A percentile compares a stretch with the other conserved stretches of the same genome.
Evolutionary conservation across 2,329 filamentous ascomycete species (phyloP).

Genomic region (Pseudogymnoascus pannorum): DNA sequence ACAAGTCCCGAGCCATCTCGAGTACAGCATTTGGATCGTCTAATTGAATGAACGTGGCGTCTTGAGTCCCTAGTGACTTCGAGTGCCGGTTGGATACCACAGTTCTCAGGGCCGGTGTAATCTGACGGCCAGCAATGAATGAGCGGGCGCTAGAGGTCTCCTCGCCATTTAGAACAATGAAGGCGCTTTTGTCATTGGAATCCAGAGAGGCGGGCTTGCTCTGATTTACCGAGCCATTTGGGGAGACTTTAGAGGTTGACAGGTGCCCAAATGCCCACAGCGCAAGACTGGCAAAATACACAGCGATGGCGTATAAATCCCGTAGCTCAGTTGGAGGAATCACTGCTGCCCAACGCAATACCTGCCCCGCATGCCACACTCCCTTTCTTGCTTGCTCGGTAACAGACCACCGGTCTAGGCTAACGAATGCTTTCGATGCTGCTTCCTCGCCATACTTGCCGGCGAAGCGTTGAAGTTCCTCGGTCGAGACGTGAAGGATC

Average conservation of each 20-base stretch:
- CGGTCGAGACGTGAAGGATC: constrained; percentile 13
- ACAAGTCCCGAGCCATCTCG: constrained; percentile 48
- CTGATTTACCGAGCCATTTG: constrained; percentile 24
- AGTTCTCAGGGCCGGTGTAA: constrained; percentile 40
- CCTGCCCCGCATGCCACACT: constrained; percentile 20
- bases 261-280: constrained; percentile 65
- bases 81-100: constrained; percentile 11
- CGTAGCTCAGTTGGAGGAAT: not conserved
- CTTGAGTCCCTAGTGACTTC: constrained; percentile 11
- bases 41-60: constrained; percentile 36
- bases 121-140: constrained; percentile 50
- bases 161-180: constrained; percentile 48
- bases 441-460: constrained; percentile 18
- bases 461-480: constrained; percentile 17
- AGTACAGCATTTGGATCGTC: constrained; percentile 53
- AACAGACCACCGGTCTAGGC: constrained; percentile 11
- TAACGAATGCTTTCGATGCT: constrained; percentile 8
- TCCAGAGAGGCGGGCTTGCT: constrained; percentile 31
- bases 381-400: constrained; percentile 7
- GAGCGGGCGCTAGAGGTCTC: constrained; percentile 46
- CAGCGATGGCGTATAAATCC: not conserved
- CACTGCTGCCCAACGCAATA: constrained; percentile 13
- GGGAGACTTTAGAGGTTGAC: not conserved
- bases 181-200: not conserved
- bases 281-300: constrained; percentile 49